Evolutionary conservation across 1,284 basidiomycete species (phyloP).

Genomic region (Heterobasidion annosum): DNA sequence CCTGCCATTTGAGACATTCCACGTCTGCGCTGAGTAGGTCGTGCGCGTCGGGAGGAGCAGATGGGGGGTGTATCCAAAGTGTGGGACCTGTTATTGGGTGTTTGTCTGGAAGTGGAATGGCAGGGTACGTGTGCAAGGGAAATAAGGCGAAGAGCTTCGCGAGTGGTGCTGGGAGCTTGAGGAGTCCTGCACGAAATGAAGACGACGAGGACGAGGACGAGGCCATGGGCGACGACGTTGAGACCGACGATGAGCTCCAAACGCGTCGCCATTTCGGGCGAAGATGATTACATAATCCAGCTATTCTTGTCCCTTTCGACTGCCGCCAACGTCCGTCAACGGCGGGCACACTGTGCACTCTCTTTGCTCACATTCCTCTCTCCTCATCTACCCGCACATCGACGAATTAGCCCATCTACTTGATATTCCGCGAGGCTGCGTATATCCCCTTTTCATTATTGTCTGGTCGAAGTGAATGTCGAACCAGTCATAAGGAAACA

Average conservation of each 20-base stretch:
- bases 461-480: neutral
- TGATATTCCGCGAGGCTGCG: too few relatives aligned
- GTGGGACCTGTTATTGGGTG: conserved; percentile 31
- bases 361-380: too few relatives aligned
- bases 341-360: too few relatives aligned
- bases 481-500: neutral
- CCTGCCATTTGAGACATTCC: conserved; percentile 81
- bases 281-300: too few relatives aligned
- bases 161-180: conserved; percentile 6
- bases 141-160: conserved; percentile 22
- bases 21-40: conserved; percentile 60
- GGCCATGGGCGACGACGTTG: neutral
- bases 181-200: neutral
- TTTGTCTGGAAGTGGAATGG: conserved; percentile 21
- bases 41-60: conserved; percentile 11
- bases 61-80: conserved; percentile 57
- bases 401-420: too few relatives aligned
- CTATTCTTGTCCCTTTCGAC: too few relatives aligned
- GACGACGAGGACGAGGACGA: conserved; percentile 14
- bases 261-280: neutral
- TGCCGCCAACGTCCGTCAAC: too few relatives aligned
- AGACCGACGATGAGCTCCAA: neutral
- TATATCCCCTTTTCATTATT: too few relatives aligned
- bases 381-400: too few relatives aligned
- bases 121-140: conserved; percentile 37